Evolutionary conservation across 2,329 filamentous ascomycete species (phyloP), one percentile per base, ranked within the genome.

Genomic region (Helotiales sp.): DNA sequence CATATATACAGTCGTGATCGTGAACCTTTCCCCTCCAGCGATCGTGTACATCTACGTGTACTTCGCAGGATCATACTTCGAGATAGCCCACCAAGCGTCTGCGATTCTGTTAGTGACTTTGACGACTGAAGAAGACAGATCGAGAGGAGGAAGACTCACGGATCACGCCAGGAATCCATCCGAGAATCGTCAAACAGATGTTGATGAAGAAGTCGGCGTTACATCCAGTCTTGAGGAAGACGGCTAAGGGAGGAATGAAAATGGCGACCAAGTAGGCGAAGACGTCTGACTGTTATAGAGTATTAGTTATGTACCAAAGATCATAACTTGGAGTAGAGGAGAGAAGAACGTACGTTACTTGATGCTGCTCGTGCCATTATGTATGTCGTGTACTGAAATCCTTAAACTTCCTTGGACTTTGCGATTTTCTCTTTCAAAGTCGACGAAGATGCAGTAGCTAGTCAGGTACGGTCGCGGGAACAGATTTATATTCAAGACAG

Each of bases 161-260:
- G 24, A 70, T 61, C 17, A 70, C 63, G 53, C 68, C 67, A 10
- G 68, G 68, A 50, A 70, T 67, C 68, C 68, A 70, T 9, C 73
- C 75, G 5, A 77, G 60, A 15, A 73, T 65, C 10, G 61, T 67
- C 9, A 77, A 62, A 12, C 61, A 62, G 38, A 77, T 72, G 58
- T 76, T 77, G 61, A 77, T 76, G 19, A 75, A 55, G 24, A 77
- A 64, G 48, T 77, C 74, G 6, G 67, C 69, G 25, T 67, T 67
- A 54, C 74, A 76, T 30, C 73, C 75, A 3, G 69, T 67, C 54
- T 72, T 71, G 17, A 77, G 58, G 54, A 75, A 72, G 19, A 76
- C 75, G 6, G 68, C 49, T 3, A 70, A 17, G 52, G 57, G 58
- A 19, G 67, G 67, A 1, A 70, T 30, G 54, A 70, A 63, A 51